Conservation (phyloP, 306 rosid genomes). For the Castanopsis chinensis region DNA sequence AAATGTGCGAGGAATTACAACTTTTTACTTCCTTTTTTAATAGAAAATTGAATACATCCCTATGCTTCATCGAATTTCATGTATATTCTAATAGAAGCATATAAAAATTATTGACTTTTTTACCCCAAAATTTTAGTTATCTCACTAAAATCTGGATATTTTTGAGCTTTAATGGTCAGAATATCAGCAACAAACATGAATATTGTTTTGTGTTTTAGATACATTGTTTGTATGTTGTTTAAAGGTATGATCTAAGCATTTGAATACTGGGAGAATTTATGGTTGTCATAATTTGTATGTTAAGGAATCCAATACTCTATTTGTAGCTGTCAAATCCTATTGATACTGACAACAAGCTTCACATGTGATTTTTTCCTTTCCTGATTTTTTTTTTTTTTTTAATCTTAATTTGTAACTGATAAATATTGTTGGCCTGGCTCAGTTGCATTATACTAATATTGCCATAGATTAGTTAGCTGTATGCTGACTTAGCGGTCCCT, state of each 20-base stretch:
- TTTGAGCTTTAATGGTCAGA: not conserved
- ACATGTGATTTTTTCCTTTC: too few relatives aligned
- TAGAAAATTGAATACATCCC: not conserved
- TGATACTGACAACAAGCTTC: too few relatives aligned
- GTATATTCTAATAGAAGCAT: not conserved
- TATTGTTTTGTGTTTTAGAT: not conserved
- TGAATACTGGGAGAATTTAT: not conserved
- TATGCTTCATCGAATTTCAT: not conserved
- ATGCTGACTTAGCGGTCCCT: not conserved
- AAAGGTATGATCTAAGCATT: not conserved
- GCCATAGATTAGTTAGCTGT: too few relatives aligned
- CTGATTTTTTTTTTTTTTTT: too few relatives aligned
- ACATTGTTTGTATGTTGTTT: not conserved
- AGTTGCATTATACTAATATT: not conserved
- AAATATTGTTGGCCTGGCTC: not conserved
- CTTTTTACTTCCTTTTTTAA: not conserved
- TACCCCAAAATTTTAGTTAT: too few relatives aligned
- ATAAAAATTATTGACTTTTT: not conserved
- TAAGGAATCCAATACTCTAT: too few relatives aligned
- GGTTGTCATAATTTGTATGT: too few relatives aligned
- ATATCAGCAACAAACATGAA: not conserved
- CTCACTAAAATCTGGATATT: not conserved
- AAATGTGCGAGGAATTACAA: not conserved
- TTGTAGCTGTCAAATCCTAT: too few relatives aligned
- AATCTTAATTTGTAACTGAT: too few relatives aligned